These are phyloP conservation scores for Cercospora sp. DNA, from an alignment of 2,329 filamentous ascomycete genomes.

Conservation along the genomic window DNA sequence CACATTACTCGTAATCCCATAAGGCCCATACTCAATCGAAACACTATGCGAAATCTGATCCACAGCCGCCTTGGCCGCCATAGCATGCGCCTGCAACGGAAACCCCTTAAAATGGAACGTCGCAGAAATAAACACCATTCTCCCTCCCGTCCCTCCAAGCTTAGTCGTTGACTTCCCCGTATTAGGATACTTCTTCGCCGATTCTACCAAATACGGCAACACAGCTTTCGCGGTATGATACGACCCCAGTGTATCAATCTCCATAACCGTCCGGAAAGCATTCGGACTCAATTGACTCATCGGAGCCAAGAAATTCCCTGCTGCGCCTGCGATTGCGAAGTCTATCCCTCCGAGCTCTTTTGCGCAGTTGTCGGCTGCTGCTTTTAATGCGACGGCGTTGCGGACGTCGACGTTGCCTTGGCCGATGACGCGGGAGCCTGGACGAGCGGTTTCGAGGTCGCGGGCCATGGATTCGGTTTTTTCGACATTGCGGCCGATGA, in stretches of 20 bases:
- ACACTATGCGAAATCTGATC: conserved; percentile 80
- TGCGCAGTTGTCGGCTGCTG: conserved; percentile 75
- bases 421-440: conserved; percentile 80
- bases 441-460: conserved; percentile 76
- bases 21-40: conserved; percentile 85
- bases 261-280: conserved; percentile 92
- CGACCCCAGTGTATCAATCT: conserved; percentile 91
- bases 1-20: conserved; percentile 82
- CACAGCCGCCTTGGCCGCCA: conserved; percentile 85
- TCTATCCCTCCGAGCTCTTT: conserved; percentile 85
- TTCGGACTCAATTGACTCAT: conserved; percentile 80
- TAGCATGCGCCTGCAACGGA: conserved; percentile 84
- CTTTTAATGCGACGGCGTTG: conserved; percentile 64
- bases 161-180: conserved; percentile 51
- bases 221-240: conserved; percentile 96
- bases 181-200: conserved; percentile 63
- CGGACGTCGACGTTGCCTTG: conserved; percentile 73
- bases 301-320: conserved; percentile 91
- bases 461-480: conserved; percentile 81
- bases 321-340: conserved; percentile 90
- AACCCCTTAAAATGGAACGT: conserved; percentile 88
- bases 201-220: conserved; percentile 74
- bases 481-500: conserved; percentile 82
- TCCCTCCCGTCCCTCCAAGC: conserved; percentile 61
- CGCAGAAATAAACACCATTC: conserved; percentile 86